Percentiles rank a stretch among this genome's conserved stretches.
phyloP scores from a whole-genome alignment of 495 filamentous ascomycete genomes.

The Hypomontagnella monticulosa region DNA sequence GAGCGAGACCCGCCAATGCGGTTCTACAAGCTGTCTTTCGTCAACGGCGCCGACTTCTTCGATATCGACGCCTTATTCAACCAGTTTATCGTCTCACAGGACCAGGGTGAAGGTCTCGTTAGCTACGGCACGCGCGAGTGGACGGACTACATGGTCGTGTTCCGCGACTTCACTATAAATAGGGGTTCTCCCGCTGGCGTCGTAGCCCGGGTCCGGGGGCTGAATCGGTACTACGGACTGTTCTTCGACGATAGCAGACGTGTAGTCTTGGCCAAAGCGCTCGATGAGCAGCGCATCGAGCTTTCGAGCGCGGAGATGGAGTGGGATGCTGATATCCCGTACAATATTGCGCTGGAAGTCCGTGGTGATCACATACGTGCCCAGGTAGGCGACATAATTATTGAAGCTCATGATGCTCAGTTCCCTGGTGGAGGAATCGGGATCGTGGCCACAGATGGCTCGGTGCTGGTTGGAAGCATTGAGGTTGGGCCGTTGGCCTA shows the following conservation, averaged over 20 bases:
- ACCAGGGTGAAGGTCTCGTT: constrained; percentile 41
- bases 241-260: constrained; percentile 15
- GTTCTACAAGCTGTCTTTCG: constrained; percentile 43
- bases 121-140: constrained; percentile 46
- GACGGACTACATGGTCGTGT: constrained; percentile 36
- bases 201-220: constrained; percentile 37
- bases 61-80: constrained; percentile 1
- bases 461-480: constrained; percentile 26
- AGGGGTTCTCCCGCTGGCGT: constrained; percentile 36
- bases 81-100: constrained; percentile 38
- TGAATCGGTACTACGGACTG: constrained; percentile 44
- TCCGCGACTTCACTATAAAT: constrained; percentile 32
- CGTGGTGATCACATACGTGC: constrained; percentile 15
- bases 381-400: constrained; percentile 10
- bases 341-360: constrained; percentile 22
- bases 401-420: constrained; percentile 26
- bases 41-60: constrained; percentile 40
- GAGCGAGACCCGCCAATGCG: not conserved
- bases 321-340: constrained; percentile 41
- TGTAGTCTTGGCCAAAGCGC: constrained; percentile 32
- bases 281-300: constrained; percentile 29
- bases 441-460: constrained; percentile 36
- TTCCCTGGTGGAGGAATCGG: constrained; percentile 39
- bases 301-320: constrained; percentile 18
- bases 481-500: constrained; percentile 11